Evolutionary conservation across 1,284 basidiomycete genomes (phyloP).

Genomic region (Fomitopsis schrenkii): DNA sequence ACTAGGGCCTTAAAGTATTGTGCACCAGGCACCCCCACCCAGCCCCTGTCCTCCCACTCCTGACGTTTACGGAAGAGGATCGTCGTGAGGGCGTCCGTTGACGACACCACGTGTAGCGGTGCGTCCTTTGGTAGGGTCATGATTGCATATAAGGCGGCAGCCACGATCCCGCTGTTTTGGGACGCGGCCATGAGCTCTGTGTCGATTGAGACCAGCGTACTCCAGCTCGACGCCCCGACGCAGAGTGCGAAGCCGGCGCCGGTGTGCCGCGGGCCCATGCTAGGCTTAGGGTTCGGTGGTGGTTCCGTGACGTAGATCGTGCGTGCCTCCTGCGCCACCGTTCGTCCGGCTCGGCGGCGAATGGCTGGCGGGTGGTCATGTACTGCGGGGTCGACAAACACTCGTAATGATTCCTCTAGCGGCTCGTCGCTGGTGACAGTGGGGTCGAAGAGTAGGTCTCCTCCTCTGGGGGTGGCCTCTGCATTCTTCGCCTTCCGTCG

Average conservation of each 20-base stretch:
- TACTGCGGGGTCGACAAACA: not conserved
- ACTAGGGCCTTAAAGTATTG: not conserved
- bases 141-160: too few relatives aligned
- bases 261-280: too few relatives aligned
- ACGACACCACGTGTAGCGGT: not conserved
- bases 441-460: not conserved
- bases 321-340: not conserved
- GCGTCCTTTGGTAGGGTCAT: conserved; percentile 11
- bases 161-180: too few relatives aligned
- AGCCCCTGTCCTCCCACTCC: conserved; percentile 9
- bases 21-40: not conserved
- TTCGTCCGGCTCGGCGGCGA: not conserved
- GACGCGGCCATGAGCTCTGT: too few relatives aligned
- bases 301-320: conserved; percentile 10
- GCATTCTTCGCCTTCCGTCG: not conserved
- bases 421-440: not conserved
- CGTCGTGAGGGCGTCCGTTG: conserved; percentile 6
- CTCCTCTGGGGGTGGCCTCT: not conserved
- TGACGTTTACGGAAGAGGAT: not conserved
- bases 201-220: too few relatives aligned
- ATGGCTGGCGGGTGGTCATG: conserved; percentile 5
- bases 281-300: too few relatives aligned
- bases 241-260: too few relatives aligned
- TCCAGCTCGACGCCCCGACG: too few relatives aligned
- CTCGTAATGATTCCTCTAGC: not conserved